These are phyloP conservation scores for Pseudomonodictys pantanalensis DNA, from an alignment of 495 filamentous ascomycete species.

Conservation along the genomic window DNA sequence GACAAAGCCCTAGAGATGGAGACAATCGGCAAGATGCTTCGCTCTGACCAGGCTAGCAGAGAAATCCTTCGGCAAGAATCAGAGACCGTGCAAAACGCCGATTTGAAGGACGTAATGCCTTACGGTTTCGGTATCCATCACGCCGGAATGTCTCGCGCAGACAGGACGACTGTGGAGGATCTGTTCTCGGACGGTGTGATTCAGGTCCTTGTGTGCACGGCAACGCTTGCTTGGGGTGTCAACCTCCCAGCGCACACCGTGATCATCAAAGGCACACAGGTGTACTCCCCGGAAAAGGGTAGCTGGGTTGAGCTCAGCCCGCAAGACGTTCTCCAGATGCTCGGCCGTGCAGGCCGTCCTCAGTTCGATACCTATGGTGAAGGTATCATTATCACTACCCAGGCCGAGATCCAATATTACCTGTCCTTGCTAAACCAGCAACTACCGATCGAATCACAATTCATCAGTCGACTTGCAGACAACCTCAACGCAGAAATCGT, in stretches of 20 bases:
- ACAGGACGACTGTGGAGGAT: conserved; percentile 92
- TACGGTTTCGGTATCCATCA: conserved; percentile 99
- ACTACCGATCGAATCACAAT: conserved; percentile 94
- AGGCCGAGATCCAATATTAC: conserved; percentile 93
- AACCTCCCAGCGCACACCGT: conserved; percentile 93
- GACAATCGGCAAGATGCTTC: conserved; percentile 92
- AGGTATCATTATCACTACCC: conserved; percentile 96
- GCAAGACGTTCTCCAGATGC: conserved; percentile 97
- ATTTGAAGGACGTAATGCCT: conserved; percentile 90
- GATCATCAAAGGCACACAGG: conserved; percentile 95
- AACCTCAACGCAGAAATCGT: conserved; percentile 98
- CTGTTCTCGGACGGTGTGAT: conserved; percentile 87
- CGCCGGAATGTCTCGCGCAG: conserved; percentile 88
- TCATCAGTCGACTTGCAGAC: conserved; percentile 88
- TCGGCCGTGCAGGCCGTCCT: conserved; percentile 91
- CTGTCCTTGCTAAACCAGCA: conserved; percentile 95
- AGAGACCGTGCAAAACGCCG: conserved; percentile 75
- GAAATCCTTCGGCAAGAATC: conserved; percentile 84
- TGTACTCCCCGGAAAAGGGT: conserved; percentile 98
- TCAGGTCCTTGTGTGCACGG: conserved; percentile 95
- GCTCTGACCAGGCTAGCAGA: conserved; percentile 86
- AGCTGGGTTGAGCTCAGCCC: conserved; percentile 98
- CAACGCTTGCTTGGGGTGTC: conserved; percentile 94
- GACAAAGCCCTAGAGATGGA: conserved; percentile 95
- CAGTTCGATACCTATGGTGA: conserved; percentile 98